These are phyloP conservation scores for Cydonia oblonga DNA, from an alignment of 331 rosid species.

Conservation along the genomic window DNA sequence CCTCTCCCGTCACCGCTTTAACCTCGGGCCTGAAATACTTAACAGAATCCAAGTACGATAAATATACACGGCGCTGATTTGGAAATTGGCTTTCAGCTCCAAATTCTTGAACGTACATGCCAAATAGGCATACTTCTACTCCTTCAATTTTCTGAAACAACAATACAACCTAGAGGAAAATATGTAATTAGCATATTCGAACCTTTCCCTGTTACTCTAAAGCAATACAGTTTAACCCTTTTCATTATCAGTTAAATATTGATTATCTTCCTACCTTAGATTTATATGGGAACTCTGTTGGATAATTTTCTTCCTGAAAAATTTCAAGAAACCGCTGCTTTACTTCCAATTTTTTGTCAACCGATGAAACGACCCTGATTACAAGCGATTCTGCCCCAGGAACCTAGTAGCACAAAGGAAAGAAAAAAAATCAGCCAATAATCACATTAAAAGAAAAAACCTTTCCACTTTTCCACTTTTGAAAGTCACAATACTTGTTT, in stretches of 20 bases:
- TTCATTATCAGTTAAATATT: not conserved
- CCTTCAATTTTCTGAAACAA: slow-evolving; percentile 80
- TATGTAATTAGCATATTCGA: slow-evolving; percentile 1
- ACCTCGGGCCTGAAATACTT: slow-evolving; percentile 95
- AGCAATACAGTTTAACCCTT: not conserved
- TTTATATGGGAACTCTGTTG: slow-evolving; percentile 88
- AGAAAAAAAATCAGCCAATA: slow-evolving; percentile 9
- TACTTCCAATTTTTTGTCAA: slow-evolving; percentile 95
- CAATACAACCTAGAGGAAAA: slow-evolving; percentile 29
- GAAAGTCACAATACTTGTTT: not conserved
- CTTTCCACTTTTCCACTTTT: not conserved
- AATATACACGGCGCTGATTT: slow-evolving; percentile 92
- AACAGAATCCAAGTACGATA: slow-evolving; percentile 91
- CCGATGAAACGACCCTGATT: slow-evolving; percentile 87
- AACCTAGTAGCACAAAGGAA: slow-evolving; percentile 37
- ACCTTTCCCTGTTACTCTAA: not conserved
- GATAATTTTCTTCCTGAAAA: slow-evolving; percentile 91
- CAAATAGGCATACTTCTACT: slow-evolving; percentile 93
- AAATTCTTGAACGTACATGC: slow-evolving; percentile 99
- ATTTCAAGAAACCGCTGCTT: slow-evolving; percentile 85
- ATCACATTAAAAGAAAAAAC: not conserved
- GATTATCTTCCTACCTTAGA: slow-evolving; percentile 53
- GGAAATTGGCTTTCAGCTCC: slow-evolving; percentile 87
- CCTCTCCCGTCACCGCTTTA: slow-evolving; percentile 82
- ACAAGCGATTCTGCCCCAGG: slow-evolving; percentile 90